Base-by-base conservation (phyloP, 2,329 filamentous ascomycete genomes). In the Chaetomium sp. region DNA sequence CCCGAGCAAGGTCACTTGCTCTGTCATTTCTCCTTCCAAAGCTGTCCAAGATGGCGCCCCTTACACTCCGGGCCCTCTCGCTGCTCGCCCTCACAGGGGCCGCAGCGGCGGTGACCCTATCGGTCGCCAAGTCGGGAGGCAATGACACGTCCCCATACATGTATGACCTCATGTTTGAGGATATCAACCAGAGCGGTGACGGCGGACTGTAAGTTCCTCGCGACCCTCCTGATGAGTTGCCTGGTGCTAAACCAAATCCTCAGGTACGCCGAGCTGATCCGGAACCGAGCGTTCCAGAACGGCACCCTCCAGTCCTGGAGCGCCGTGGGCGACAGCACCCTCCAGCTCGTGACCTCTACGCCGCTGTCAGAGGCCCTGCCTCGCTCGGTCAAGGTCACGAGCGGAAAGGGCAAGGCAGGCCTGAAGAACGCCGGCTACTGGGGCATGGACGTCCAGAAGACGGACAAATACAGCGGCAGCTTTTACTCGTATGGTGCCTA, bases 101-200 rank as follows among this genome's bases (percentile, higher is more conserved):
- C 33, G 33, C 35, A 9, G 58, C 58, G 8, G 58, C 58, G 10
- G 58, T 60, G 58, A 54, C 23, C 31, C 16, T 60, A 23, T 54
- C 58, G 10, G 58, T 60, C 16, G 49, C 58, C 23, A 54, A 45
- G 16, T 56, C 60, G 2, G 70, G 70, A 47, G 70, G 70, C 13
- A 70, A 70, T 50, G 58, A 53, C 38, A 65, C 67, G 9, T 56
- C 60, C 6, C 60, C 51, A 27, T 56, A 62, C 38, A 47, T 49
- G 51, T 62, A 70, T 53, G 70, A 69, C 31, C 50, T 71, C 49
- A 69, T 71, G 67, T 68, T 69, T 50, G 69, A 71, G 57, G 67
- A 63, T n/a, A 63, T 63, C 47, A 63, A 57, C 55, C 55, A 63
- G 31, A 54, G 54, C n/a, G 61, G 61, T 4, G 61, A 63, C n/a